Base-by-base conservation (phyloP, 768 basidiomycete genomes). In the Collybiopsis luxurians region DNA sequence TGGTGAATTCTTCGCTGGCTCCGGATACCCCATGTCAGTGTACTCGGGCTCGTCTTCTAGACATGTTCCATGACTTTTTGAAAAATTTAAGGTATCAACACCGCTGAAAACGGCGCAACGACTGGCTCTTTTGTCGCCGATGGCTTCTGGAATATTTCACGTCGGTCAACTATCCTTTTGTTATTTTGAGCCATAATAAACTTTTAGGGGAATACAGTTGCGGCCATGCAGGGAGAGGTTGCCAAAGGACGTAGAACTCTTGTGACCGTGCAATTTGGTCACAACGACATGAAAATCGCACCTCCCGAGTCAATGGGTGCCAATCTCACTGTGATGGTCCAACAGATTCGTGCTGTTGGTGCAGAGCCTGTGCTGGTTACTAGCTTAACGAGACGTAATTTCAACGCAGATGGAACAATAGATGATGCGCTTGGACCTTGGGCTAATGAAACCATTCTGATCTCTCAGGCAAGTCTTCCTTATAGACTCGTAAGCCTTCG, bases 301-400 rank as follows among this genome's bases (percentile, higher is more conserved):
- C 69, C 74, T 40, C 74, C 76, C 3, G 75, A 72, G 56, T 75
- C 73, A 0, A 77, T 77, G 76, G 74, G 74, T 7, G 70, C 68
- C 1, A 76, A 79, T 53, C 46, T 76, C 39, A 77, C 76, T 15
- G 61, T 61, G 7, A 76, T 75, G 75, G 70, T 75, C 6, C 52
- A 71, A 51, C 68, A 75, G 55, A 66, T 77, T 48, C 66, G 73
- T 10, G 67, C 67, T 2, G 56, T 73, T 19, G 73, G 74, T 11
- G 75, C 64, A 4, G 73, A 74, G 53, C 75, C 76, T 0, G 72
- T 78, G 21, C 63, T 77, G 9, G 73, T 77, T 36, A 77, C 76
- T 15, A 72, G 71, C 57, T 63, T 77, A 50, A 76, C 75, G 3
- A 61, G 75, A 27, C 69, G 77, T 15, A 66, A 60, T 17, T 76